Conservation (phyloP, 176 grass and related monocot species). For the Thalia dealbata region DNA sequence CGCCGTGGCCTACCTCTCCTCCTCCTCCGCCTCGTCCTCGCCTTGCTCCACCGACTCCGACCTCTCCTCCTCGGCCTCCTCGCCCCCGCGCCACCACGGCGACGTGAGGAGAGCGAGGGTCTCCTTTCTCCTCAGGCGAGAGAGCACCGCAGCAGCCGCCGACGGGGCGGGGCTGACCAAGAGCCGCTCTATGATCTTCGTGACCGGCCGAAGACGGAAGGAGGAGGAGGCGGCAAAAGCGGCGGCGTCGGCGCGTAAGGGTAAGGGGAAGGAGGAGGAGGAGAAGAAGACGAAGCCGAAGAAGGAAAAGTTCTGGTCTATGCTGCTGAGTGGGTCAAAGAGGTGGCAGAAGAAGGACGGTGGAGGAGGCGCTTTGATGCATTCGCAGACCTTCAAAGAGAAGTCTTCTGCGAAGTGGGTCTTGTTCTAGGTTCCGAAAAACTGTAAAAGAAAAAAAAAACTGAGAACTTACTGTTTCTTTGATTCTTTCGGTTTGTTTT, state of each 20-base stretch:
- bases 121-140: constrained; percentile 23
- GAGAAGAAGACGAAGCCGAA: constrained; percentile 27
- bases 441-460: no score
- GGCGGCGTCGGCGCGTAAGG: neutral
- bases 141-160: neutral
- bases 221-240: constrained; percentile 21
- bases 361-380: constrained; percentile 26
- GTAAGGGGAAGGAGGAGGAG: neutral
- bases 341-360: constrained; percentile 14
- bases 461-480: no score
- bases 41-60: constrained; percentile 37
- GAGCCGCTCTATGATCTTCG: constrained; percentile 33
- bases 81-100: constrained; percentile 19
- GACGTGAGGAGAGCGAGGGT: constrained; percentile 7
- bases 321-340: constrained; percentile 41
- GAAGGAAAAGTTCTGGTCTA: constrained; percentile 49
- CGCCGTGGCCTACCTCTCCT: constrained; percentile 17
- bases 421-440: neutral
- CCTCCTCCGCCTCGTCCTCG: constrained; percentile 28
- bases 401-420: constrained; percentile 52
- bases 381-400: constrained; percentile 45
- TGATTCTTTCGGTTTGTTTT: no score
- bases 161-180: constrained; percentile 21
- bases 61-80: constrained; percentile 29
- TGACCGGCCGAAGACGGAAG: constrained; percentile 17